Evolutionary conservation across 805 yeast genomes (phyloP).

Genomic region (Suhomyces tanzawaensis): DNA sequence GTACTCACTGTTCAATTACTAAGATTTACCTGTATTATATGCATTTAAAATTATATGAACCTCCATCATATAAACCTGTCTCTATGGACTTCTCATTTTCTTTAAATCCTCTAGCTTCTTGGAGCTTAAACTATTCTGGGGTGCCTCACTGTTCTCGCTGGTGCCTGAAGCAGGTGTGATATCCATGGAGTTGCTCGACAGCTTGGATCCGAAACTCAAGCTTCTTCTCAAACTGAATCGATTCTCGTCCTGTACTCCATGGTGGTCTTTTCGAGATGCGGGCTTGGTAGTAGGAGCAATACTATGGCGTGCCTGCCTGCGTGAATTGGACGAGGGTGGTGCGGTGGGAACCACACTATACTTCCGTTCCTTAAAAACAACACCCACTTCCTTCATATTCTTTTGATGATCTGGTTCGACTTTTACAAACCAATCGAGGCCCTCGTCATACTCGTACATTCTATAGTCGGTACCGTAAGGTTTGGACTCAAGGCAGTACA

Average conservation of each 20-base stretch:
- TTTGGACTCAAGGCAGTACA: slow-evolving; percentile 85
- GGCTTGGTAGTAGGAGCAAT: not conserved
- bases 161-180: not conserved
- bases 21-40: not conserved
- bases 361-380: slow-evolving; percentile 65
- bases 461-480: slow-evolving; percentile 97
- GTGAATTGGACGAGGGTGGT: slow-evolving; percentile 40
- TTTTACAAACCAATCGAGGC: slow-evolving; percentile 70
- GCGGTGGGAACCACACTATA: slow-evolving; percentile 78
- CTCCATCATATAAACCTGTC: too few species aligned
- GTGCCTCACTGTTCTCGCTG: not conserved
- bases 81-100: slow-evolving; percentile 26
- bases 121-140: slow-evolving; percentile 16
- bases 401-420: slow-evolving; percentile 55
- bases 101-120: slow-evolving; percentile 29
- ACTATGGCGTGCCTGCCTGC: not conserved
- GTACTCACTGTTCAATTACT: not conserved
- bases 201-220: slow-evolving; percentile 15
- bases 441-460: slow-evolving; percentile 82
- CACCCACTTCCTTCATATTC: slow-evolving; percentile 68
- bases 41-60: too few species aligned
- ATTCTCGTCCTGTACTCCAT: not conserved
- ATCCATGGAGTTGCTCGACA: not conserved
- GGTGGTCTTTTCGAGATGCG: not conserved
- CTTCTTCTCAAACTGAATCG: slow-evolving; percentile 28